Evolutionary conservation across 768 basidiomycete species (phyloP), one percentile per base, ranked within the genome.

Genomic region (Mrakia hoshinonis): DNA sequence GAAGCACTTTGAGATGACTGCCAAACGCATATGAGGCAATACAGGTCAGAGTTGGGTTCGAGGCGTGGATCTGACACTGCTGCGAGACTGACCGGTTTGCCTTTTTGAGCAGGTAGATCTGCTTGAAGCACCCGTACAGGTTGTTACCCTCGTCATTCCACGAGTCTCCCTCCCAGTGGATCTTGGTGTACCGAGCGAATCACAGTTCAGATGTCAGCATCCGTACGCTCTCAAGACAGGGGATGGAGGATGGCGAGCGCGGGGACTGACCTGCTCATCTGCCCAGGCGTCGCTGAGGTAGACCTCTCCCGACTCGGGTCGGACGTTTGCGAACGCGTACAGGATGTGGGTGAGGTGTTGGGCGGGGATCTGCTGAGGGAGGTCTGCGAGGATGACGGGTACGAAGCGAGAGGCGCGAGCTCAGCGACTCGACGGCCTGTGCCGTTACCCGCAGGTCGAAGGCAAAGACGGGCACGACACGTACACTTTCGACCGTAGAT

Each of bases 61-160:
- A 9, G 9, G 26, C 6, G 51, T n/a, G n/a, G n/a, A n/a, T n/a
- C n/a, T n/a, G n/a, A n/a, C n/a, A n/a, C n/a, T n/a, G 51, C 20
- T n/a, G 51, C 51, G 51, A 52, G 24, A 51, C 68, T 55, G 61
- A 88, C 66, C 92, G 85, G 73, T 96, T 83, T 74, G 84, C 79
- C 78, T 94, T 89, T 84, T 98, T 98, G 75, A 97, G 83, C 39
- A 89, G 84, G 79, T 93, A 94, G 70, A 98, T 85, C 63, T 90
- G 90, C 78, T 95, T 96, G 81, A 98, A 86, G 65, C 74, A 74
- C 52, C 76, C 76, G 73, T 95, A 98, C 22, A 98, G 85, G 79
- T 98, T 96, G 74, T 84, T 87, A 54, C 92, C 93, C 34, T 78
- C 78, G 67, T 98, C 95, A 75, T 93, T 89, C 96, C 96, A 99